Evolutionary conservation across 768 basidiomycete species (phyloP).

Genomic region (Mycena chlorophos): DNA sequence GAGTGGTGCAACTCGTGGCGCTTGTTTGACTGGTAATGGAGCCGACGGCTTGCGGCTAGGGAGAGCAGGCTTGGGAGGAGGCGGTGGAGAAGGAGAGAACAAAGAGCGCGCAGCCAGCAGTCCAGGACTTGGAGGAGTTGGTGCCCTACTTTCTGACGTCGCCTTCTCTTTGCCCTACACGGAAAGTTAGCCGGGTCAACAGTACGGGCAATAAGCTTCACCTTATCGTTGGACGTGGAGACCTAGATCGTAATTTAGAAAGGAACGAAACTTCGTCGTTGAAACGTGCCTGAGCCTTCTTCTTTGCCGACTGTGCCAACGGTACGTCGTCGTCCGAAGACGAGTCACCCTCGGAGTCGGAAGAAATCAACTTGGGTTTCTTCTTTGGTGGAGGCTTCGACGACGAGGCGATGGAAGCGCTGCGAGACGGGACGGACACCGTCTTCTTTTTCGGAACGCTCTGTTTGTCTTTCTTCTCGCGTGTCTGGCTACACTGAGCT

Average conservation of each 20-base stretch:
- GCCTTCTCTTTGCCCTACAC: neutral
- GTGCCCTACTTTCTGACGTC: neutral
- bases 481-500: conserved; percentile 3
- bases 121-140: neutral
- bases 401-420: conserved; percentile 7
- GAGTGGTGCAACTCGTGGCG: no score
- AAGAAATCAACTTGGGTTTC: conserved; percentile 5
- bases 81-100: neutral
- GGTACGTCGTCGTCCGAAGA: conserved; percentile 14
- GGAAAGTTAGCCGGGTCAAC: neutral
- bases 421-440: conserved; percentile 7
- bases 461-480: conserved; percentile 13
- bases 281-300: conserved; percentile 2
- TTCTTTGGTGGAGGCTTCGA: conserved; percentile 11
- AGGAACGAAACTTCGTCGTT: neutral
- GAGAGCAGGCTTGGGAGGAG: neutral
- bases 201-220: neutral
- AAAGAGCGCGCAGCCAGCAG: neutral
- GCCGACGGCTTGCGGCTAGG: neutral
- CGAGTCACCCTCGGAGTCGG: conserved; percentile 10
- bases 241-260: neutral
- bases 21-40: neutral
- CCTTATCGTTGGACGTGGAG: neutral
- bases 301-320: conserved; percentile 5
- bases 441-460: neutral